A percentile compares a stretch with the other conserved stretches of the same genome.
These are phyloP conservation scores for Globisporangium echinulatum DNA, from an alignment of 352 stramenopile species.

Conservation along the genomic window DNA sequence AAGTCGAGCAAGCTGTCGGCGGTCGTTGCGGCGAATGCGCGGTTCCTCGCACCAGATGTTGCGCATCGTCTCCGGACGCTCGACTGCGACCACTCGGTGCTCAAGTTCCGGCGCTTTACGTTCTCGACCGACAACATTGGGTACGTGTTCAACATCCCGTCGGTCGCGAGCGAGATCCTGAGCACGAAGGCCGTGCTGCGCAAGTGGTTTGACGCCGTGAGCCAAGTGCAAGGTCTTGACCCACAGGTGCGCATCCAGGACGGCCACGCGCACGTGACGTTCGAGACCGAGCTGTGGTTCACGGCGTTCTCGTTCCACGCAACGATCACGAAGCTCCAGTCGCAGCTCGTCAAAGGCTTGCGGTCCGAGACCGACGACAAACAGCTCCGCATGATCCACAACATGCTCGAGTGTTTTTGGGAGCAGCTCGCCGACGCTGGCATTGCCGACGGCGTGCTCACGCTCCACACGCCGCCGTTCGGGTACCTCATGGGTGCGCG, in stretches of 20 bases:
- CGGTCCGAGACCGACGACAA: slow-evolving; percentile 46
- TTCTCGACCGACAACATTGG: slow-evolving; percentile 92
- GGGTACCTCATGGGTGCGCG: slow-evolving; percentile 46
- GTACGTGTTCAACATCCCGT: slow-evolving; percentile 93
- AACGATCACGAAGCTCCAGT: slow-evolving; percentile 56
- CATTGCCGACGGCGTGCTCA: slow-evolving; percentile 32
- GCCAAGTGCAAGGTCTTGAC: slow-evolving; percentile 76
- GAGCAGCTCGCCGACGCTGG: slow-evolving; percentile 49
- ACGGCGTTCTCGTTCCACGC: slow-evolving; percentile 90
- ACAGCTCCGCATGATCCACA: slow-evolving; percentile 56
- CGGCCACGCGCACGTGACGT: slow-evolving; percentile 90
- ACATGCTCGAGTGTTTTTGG: slow-evolving; percentile 72
- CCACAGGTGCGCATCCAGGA: slow-evolving; percentile 69
- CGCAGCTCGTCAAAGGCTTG: slow-evolving; percentile 54
- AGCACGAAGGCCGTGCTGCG: slow-evolving; percentile 43
- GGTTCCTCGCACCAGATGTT: slow-evolving; percentile 15
- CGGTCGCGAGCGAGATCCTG: slow-evolving; percentile 55
- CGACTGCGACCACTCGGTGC: slow-evolving; percentile 87
- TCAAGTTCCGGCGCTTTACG: slow-evolving; percentile 91
- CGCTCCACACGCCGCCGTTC: slow-evolving; percentile 56
- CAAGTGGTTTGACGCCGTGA: slow-evolving; percentile 69
- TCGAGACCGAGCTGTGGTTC: slow-evolving; percentile 92
- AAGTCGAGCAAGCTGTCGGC: slow-evolving; percentile 33
- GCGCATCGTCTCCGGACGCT: slow-evolving; percentile 40
- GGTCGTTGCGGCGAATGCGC: slow-evolving; percentile 16